A percentile compares a stretch with the other conserved stretches of the same genome.
Evolutionary conservation across 768 basidiomycete species (phyloP).

Genomic region (Boletus edulis): DNA sequence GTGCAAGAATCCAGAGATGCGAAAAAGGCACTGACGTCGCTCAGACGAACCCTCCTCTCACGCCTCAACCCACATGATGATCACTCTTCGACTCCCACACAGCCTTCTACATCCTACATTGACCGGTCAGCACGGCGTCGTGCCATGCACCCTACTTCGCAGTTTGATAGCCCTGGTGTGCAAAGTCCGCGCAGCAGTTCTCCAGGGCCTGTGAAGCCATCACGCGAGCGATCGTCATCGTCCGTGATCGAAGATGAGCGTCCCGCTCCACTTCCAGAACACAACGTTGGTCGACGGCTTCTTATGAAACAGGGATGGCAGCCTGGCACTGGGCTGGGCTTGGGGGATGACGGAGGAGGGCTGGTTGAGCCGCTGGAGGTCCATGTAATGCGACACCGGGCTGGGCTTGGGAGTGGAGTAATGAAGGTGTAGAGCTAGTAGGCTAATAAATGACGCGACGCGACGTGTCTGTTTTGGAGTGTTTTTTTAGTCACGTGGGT

Average conservation of each 20-base stretch:
- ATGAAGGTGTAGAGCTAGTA: conserved; percentile 23
- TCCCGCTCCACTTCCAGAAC: conserved; percentile 45
- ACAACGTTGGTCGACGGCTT: conserved; percentile 67
- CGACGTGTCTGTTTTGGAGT: conserved; percentile 36
- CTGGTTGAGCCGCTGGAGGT: conserved; percentile 60
- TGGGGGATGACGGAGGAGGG: conserved; percentile 17
- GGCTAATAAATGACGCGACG: conserved; percentile 13
- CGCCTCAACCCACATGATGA: conserved; percentile 36
- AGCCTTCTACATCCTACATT: conserved; percentile 39
- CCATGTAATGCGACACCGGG: conserved; percentile 39
- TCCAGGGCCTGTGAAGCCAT: conserved; percentile 8
- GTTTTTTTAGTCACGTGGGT: conserved; percentile 38
- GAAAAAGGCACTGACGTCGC: conserved; percentile 61
- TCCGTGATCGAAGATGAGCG: conserved; percentile 1
- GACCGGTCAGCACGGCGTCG: conserved; percentile 75
- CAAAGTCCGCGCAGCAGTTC: conserved; percentile 25
- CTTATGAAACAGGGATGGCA: conserved; percentile 76
- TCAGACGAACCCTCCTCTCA: conserved; percentile 63
- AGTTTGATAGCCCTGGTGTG: conserved; percentile 53
- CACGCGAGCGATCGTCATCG: conserved; percentile 15
- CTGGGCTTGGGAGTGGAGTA: conserved; percentile 57
- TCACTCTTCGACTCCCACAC: conserved; percentile 11
- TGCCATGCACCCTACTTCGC: conserved; percentile 50
- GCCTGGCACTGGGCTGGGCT: conserved; percentile 50
- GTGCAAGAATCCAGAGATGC: conserved; percentile 41